Conservation (phyloP, 352 stramenopile genomes). For the Pythium aristosporum region DNA sequence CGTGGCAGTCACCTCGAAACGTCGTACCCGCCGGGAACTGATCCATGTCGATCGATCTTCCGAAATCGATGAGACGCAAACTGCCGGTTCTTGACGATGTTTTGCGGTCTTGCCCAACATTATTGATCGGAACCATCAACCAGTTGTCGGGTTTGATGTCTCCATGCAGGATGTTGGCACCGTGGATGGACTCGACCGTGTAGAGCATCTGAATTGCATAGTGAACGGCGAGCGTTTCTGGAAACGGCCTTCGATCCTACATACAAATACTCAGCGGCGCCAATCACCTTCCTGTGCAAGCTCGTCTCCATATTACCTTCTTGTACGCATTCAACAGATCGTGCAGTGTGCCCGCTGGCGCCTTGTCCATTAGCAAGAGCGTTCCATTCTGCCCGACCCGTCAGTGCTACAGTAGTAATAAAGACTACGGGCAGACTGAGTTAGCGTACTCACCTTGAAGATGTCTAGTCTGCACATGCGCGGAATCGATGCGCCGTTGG, state of each 20-base stretch:
- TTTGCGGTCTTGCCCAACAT: background rate
- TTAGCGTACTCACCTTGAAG: slow-evolving; percentile 41
- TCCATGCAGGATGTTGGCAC: slow-evolving; percentile 65
- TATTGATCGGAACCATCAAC: slow-evolving; percentile 48
- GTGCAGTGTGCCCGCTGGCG: slow-evolving; percentile 62
- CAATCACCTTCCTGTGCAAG: background rate
- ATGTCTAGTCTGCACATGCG: slow-evolving; percentile 53
- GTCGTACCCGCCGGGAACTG: slow-evolving; percentile 51
- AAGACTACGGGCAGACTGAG: background rate
- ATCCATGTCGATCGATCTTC: slow-evolving; percentile 72
- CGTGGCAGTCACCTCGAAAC: slow-evolving; percentile 78
- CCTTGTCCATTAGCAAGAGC: slow-evolving; percentile 75
- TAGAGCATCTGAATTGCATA: slow-evolving; percentile 82
- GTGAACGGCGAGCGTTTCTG: slow-evolving; percentile 68
- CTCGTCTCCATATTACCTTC: slow-evolving; percentile 40
- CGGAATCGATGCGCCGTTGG: slow-evolving; percentile 34
- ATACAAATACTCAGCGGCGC: background rate
- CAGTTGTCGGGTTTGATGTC: slow-evolving; percentile 90
- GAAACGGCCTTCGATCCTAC: slow-evolving; percentile 54
- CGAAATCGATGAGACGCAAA: slow-evolving; percentile 83
- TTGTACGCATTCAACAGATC: slow-evolving; percentile 80
- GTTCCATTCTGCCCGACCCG: slow-evolving; percentile 58
- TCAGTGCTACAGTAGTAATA: background rate
- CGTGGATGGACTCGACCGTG: slow-evolving; percentile 66
- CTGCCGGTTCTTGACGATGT: slow-evolving; percentile 32